Conservation (phyloP, 441 rosid genomes). For the Erodium moschatum region DNA sequence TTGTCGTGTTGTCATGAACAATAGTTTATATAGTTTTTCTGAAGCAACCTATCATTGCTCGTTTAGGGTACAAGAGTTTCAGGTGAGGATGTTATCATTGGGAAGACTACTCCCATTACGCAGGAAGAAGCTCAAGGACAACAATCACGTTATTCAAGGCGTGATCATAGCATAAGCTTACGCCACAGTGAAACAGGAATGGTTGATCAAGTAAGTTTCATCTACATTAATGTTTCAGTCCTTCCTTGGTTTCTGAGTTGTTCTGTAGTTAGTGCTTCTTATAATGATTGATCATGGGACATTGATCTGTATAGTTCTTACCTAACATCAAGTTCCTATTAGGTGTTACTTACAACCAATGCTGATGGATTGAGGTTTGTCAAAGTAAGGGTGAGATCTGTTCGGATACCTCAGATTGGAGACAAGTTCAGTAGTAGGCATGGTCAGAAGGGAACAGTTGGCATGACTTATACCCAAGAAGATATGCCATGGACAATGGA, state of each 20-base stretch:
- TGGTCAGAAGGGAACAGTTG: conserved; percentile 99
- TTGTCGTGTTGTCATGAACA: background rate
- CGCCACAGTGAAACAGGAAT: conserved; percentile 96
- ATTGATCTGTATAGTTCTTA: background rate
- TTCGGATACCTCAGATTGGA: conserved; percentile 91
- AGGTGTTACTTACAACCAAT: conserved; percentile 92
- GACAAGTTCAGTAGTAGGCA: conserved; percentile 30
- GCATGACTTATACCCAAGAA: conserved; percentile 98
- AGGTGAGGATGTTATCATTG: conserved; percentile 94
- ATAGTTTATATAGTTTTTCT: conserved; percentile 12
- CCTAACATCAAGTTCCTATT: conserved; percentile 7
- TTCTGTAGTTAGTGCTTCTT: background rate
- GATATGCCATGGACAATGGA: conserved; percentile 99
- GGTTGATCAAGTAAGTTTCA: conserved; percentile 73
- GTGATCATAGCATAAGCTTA: conserved; percentile 92
- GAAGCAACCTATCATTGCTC: conserved; percentile 17
- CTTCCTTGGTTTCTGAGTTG: conserved; percentile 5
- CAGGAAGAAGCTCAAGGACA: conserved; percentile 96
- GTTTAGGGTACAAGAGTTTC: conserved; percentile 87
- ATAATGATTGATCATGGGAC: background rate
- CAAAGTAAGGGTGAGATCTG: conserved; percentile 94
- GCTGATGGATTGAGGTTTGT: conserved; percentile 96
- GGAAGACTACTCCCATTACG: conserved; percentile 86
- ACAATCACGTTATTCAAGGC: conserved; percentile 62
- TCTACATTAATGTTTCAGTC: background rate